A percentile compares a stretch with the other conserved stretches of the same genome.
Evolutionary conservation across 1,139 yeast species (phyloP).

Genomic region (Kluyveromyces sp.): DNA sequence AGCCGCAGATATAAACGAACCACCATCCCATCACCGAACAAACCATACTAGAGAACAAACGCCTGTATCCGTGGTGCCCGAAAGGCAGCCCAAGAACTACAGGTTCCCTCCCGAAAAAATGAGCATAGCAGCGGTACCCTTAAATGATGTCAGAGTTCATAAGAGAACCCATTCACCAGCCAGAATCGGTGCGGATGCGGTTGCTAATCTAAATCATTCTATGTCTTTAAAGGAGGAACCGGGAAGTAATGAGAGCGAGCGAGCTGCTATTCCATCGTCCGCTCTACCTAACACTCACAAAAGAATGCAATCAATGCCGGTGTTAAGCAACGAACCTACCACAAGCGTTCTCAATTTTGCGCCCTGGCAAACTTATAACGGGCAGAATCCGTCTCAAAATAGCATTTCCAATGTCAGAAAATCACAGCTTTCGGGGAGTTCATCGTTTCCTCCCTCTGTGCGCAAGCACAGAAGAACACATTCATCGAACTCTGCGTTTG

Average conservation of each 20-base stretch:
- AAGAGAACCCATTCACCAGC: slow-evolving; percentile 59
- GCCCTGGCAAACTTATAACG: slow-evolving; percentile 11
- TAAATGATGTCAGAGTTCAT: slow-evolving; percentile 15
- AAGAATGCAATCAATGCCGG: slow-evolving; percentile 26
- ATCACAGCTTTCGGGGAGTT: slow-evolving; percentile 1
- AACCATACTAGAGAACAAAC: slow-evolving; percentile 6
- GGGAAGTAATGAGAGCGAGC: background rate
- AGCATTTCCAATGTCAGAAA: slow-evolving; percentile 7
- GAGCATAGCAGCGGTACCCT: background rate
- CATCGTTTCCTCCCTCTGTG: background rate
- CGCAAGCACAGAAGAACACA: slow-evolving; percentile 23
- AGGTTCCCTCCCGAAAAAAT: slow-evolving; percentile 20
- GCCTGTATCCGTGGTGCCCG: slow-evolving; percentile 11
- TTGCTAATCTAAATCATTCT: slow-evolving; percentile 42
- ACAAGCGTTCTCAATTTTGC: slow-evolving; percentile 12
- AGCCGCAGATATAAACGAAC: slow-evolving; percentile 2
- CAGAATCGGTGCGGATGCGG: slow-evolving; percentile 65
- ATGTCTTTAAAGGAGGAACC: slow-evolving; percentile 24
- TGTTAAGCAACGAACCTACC: slow-evolving; percentile 11
- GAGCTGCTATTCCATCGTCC: too few relatives aligned
- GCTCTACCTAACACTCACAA: too few relatives aligned
- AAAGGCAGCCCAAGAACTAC: slow-evolving; percentile 17
- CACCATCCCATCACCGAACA: slow-evolving; percentile 5
- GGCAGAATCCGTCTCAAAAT: slow-evolving; percentile 3
- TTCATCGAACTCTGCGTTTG: slow-evolving; percentile 25